Conservation (phyloP, 176 grass and related monocot species). For the Oryza meyeriana region DNA sequence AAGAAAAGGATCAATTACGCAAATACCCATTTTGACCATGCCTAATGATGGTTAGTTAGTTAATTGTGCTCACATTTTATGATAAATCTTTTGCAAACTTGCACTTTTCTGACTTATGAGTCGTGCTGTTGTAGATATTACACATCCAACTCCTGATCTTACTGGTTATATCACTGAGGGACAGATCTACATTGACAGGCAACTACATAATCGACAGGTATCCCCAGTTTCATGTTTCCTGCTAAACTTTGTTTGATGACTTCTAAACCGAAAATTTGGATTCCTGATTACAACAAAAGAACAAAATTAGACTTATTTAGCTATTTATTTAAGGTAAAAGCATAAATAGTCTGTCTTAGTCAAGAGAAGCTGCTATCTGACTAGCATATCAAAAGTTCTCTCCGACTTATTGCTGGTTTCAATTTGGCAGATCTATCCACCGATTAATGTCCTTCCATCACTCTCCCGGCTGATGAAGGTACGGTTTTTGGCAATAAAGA, state of each 20-base stretch:
- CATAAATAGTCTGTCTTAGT: neutral
- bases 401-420: neutral
- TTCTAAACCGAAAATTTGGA: neutral
- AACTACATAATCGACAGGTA: constrained; percentile 72
- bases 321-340: neutral
- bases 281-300: neutral
- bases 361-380: constrained; percentile 3
- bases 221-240: neutral
- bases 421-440: constrained; percentile 65
- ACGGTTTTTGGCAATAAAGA: constrained; percentile 8
- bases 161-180: constrained; percentile 84
- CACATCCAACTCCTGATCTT: constrained; percentile 80
- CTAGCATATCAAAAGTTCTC: neutral
- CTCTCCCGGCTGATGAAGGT: constrained; percentile 83
- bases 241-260: neutral
- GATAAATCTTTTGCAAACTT: constrained; percentile 14
- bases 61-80: neutral
- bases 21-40: constrained; percentile 87
- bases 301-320: neutral
- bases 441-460: constrained; percentile 86
- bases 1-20: constrained; percentile 77
- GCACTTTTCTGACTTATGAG: neutral
- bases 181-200: constrained; percentile 81
- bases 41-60: constrained; percentile 73
- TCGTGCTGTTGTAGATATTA: constrained; percentile 59